Conservation (phyloP, 139 green algal genomes). For the Klebsormidium nitens region DNA sequence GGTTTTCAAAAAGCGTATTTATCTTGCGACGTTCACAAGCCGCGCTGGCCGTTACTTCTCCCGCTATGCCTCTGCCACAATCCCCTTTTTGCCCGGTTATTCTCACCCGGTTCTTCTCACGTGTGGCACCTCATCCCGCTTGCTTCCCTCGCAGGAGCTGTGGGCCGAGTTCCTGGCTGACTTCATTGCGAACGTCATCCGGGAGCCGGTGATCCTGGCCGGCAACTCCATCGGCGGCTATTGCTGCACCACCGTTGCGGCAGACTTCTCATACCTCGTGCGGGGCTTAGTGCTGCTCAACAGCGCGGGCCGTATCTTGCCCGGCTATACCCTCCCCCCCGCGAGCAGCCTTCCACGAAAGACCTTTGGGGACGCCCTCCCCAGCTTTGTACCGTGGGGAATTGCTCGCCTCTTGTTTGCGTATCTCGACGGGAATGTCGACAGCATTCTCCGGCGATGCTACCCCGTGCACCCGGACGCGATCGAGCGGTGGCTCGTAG, state of each 20-base stretch:
- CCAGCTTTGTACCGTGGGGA: too few relatives aligned
- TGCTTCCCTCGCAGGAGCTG: constrained; percentile 35
- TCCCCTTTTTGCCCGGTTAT: too few relatives aligned
- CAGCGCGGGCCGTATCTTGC: constrained; percentile 43
- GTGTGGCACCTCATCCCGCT: too few relatives aligned
- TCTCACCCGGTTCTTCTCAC: too few relatives aligned
- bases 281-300: constrained; percentile 49
- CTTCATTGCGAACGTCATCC: constrained; percentile 34
- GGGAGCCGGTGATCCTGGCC: constrained; percentile 25
- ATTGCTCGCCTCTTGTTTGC: too few relatives aligned
- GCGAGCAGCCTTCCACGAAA: too few relatives aligned
- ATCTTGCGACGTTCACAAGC: too few relatives aligned
- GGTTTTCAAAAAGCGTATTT: too few relatives aligned
- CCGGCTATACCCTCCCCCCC: not conserved
- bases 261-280: constrained; percentile 9
- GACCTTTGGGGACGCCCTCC: too few relatives aligned
- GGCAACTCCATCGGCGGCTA: constrained; percentile 44
- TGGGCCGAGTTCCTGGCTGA: constrained; percentile 37
- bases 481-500: constrained; percentile 72
- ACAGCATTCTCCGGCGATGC: constrained; percentile 14
- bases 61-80: too few relatives aligned
- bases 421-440: constrained; percentile 12
- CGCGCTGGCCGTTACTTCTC: too few relatives aligned
- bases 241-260: constrained; percentile 17
- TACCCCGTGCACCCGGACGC: constrained; percentile 44